Evolutionary conservation across 2,329 filamentous ascomycete species (phyloP).

Genomic region (Immersiporthe knoxdaviesiana): DNA sequence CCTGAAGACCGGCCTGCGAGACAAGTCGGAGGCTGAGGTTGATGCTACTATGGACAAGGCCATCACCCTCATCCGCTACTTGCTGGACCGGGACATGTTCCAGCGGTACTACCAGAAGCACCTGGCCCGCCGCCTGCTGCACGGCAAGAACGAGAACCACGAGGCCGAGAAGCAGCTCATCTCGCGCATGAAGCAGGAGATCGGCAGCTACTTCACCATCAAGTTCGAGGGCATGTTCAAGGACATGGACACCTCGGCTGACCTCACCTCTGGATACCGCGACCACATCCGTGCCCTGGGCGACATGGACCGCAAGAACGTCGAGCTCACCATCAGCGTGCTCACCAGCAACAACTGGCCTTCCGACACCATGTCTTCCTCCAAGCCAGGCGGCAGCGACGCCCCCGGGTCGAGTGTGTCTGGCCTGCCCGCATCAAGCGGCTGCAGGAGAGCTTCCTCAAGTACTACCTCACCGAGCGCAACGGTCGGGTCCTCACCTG

Average conservation of each 20-base stretch:
- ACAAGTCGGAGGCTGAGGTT: conserved; percentile 87
- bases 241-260: conserved; percentile 87
- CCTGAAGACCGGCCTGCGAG: conserved; percentile 89
- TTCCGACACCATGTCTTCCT: conserved; percentile 71
- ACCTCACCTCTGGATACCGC: conserved; percentile 78
- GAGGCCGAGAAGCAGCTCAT: conserved; percentile 97
- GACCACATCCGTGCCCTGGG: conserved; percentile 61
- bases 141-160: conserved; percentile 86
- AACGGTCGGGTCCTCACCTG: conserved; percentile 88
- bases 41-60: conserved; percentile 86
- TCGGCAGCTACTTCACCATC: conserved; percentile 89
- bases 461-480: conserved; percentile 85
- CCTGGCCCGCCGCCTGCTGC: conserved; percentile 81
- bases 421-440: conserved; percentile 76
- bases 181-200: conserved; percentile 92
- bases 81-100: conserved; percentile 91
- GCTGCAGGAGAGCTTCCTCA: conserved; percentile 82
- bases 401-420: conserved; percentile 58
- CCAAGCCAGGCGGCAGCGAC: conserved; percentile 49
- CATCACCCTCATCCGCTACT: conserved; percentile 82
- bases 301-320: conserved; percentile 59
- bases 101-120: conserved; percentile 99
- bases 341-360: conserved; percentile 96
- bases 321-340: conserved; percentile 83
- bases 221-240: conserved; percentile 98